Base-by-base conservation (phyloP, 2,329 filamentous ascomycete species). In the Colletotrichum sp. region DNA sequence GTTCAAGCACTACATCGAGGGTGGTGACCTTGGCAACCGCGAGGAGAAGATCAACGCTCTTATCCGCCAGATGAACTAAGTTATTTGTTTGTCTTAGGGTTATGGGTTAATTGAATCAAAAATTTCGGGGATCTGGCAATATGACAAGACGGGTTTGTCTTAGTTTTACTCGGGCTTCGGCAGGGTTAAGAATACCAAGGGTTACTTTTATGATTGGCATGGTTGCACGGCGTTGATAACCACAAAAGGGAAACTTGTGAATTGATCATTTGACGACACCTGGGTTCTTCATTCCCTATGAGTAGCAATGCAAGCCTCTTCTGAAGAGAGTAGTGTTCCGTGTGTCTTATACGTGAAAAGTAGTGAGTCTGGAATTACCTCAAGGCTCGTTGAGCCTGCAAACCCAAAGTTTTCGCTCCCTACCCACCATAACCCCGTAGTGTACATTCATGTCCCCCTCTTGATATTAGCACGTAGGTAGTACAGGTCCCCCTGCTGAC, bases 1-100 rank as follows among this genome's bases (percentile, higher is more conserved):
- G 92, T 99, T 99, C 93, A 97, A 96, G 92, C 96, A 99, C 92
- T 99, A 95, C 91, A 95, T 99, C 79, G 95, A 98, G 92, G 97
- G 96, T 89, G 97, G 97, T 94, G 97, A 99, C 89, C 91, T 98
- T 83, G 97, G 97, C 87, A 99, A 99, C 93, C 95, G 97, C 82
- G 97, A 99, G 92, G 96, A 99, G 84, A 93, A 96, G 90, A 98
- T 99, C 93, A 99, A 99, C 89, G 91, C 89, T 84, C 93, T 99
- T 86, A 94, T 99, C 91, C 93, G 95, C 89, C 95, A 98, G 91
- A 99, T 99, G 97, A 99, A 99, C 93, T 99, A 98, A 86, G 80
- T n/a, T 52, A 21, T 52, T 52, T 13, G 44, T 66, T 34, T 39
- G 34, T 52, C 34, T 12, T 10, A 10, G 21, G 44, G 36, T 64